Conservation (phyloP, 306 rosid species). For the Glycine latifolia region DNA sequence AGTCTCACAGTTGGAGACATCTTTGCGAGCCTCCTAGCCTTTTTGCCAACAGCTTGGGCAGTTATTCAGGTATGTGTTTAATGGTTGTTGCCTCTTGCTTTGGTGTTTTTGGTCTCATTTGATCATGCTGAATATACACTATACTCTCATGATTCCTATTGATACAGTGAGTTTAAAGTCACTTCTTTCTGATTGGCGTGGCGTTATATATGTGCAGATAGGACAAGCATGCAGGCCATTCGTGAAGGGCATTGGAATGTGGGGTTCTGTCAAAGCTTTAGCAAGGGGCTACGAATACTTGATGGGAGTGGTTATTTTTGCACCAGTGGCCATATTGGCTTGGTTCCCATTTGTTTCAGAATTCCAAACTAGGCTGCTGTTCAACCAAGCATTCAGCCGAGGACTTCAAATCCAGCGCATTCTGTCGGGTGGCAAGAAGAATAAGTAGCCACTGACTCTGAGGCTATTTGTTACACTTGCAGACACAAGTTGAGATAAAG, state of each 20-base stretch:
- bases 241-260: conserved; percentile 81
- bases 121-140: background rate
- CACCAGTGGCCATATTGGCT: conserved; percentile 84
- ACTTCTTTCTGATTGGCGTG: conserved; percentile 39
- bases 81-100: background rate
- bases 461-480: background rate
- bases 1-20: conserved; percentile 83
- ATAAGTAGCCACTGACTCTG: conserved; percentile 53
- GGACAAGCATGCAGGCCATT: conserved; percentile 79
- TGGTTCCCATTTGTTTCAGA: conserved; percentile 98
- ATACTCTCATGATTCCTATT: background rate
- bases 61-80: conserved; percentile 68
- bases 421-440: conserved; percentile 93
- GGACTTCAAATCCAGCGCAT: conserved; percentile 97
- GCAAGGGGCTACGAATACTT: conserved; percentile 89
- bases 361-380: conserved; percentile 90
- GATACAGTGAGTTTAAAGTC: conserved; percentile 18
- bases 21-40: conserved; percentile 84
- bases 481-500: background rate
- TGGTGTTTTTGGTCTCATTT: conserved; percentile 23
- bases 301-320: conserved; percentile 83
- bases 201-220: conserved; percentile 61
- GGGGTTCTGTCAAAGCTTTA: conserved; percentile 90
- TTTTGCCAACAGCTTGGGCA: conserved; percentile 97
- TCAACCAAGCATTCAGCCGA: conserved; percentile 98